Evolutionary conservation across 169 alveolate genomes (phyloP), one percentile per base, ranked within the genome.

Genomic region (Plasmodium blacklocki): DNA sequence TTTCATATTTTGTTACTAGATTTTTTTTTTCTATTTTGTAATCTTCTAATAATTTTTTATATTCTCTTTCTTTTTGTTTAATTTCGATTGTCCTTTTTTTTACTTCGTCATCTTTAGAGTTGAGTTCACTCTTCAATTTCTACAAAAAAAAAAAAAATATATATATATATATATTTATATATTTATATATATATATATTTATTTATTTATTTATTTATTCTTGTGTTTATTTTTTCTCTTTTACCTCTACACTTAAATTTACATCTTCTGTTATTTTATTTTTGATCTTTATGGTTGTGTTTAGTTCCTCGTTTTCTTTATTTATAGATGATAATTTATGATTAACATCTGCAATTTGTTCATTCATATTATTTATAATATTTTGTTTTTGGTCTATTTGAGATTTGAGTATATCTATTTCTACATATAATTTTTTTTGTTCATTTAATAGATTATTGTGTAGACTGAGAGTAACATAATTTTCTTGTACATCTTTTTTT

Each of bases 21-120:
- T 49, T 83, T 47, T 67, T 83, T 43, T 83, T 83, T 68, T 83
- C 91, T 49, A n/a, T 68, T 58, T 83, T 83, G 54, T 83, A 83
- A 68, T 83, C 91, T 1, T 83, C 91, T 29, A 83, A 49, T 19
- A 83, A 49, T 14, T 68, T 83, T 56, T 83, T 83, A 29, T 83
- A 83, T n/a, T 83, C 91, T 18, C 91, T 58, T 49, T 83, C 91
- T 23, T 68, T 68, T 47, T 83, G 68, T 12, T 83, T 83, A 32
- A 83, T 32, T 32, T 83, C 91, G 21, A 68, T 26, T 4, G 52
- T 72, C 26, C 67, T 83, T 62, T 63, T 83, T 62, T 83, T 83
- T 50, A 68, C 64, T 56, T 83, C 91, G 12, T 83, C 91, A 26
- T 83, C 91, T 50, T 83, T 83, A 23, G 21, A 39, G 72, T 21